These are phyloP conservation scores for Apiotrichum akiyoshidainum DNA, from an alignment of 1,284 basidiomycete genomes.

Conservation along the genomic window DNA sequence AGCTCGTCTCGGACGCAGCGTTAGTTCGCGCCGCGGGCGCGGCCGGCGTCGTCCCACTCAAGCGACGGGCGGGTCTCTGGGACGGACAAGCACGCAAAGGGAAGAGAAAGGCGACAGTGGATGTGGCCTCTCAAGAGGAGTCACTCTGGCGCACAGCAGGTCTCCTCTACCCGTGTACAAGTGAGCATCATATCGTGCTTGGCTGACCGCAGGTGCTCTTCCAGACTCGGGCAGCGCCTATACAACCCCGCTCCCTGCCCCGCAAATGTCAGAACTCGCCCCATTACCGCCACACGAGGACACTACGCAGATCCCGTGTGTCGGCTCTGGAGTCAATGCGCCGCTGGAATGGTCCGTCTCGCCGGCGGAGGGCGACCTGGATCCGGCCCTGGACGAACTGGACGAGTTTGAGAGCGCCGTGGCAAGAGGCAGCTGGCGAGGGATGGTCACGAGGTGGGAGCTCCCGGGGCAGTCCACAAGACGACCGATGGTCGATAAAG, in stretches of 20 bases:
- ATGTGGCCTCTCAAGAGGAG: background rate
- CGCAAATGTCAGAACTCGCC: background rate
- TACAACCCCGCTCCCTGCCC: background rate
- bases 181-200: constrained; percentile 11
- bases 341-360: background rate
- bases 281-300: background rate
- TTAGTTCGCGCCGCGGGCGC: background rate
- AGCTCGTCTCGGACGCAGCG: constrained; percentile 25
- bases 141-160: constrained; percentile 33
- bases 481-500: background rate
- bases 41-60: background rate
- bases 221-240: background rate
- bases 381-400: background rate
- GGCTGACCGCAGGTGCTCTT: background rate
- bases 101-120: background rate
- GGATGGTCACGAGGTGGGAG: too few species aligned
- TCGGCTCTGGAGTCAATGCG: too few species aligned
- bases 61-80: constrained; percentile 7
- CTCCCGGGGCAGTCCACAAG: too few species aligned
- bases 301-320: too few species aligned
- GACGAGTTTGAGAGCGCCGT: background rate
- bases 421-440: background rate
- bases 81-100: background rate
- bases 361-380: background rate
- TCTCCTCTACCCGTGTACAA: constrained; percentile 27